Evolutionary conservation across 2,329 filamentous ascomycete genomes (phyloP), one percentile per base, ranked within the genome.

Genomic region (Alternaria sp.): DNA sequence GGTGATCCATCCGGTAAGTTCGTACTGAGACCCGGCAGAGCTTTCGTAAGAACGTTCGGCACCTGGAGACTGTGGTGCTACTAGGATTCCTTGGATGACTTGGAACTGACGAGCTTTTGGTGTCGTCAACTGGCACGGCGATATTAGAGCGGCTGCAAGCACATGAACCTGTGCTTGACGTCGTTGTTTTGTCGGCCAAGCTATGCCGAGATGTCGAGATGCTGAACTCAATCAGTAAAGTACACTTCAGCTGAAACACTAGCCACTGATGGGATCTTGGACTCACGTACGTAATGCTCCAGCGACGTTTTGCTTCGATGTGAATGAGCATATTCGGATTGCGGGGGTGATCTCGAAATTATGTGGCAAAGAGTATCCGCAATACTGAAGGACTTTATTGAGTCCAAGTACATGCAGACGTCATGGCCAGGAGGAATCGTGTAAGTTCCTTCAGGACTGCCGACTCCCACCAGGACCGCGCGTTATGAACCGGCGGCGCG

Each of bases 321-420:
- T 58, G 46, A 20, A 66, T 54, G 26, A 45, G 60, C 66, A 69
- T 69, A 6, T 51, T 67, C 50, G 47, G 41, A 58, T 11, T 6
- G 25, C n/a, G 61, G 58, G 59, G 41, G 45, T 20, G 10, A 25
- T 12, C 49, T 59, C 59, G 37, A 55, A 41, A 56, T 58, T 63
- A 65, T 53, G 46, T 54, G 47, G 33, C 41, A n/a, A n/a, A 41
- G 18, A 30, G 26, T 47, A 12, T 23, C 50, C 18, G 28, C 41
- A n/a, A 51, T n/a, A 10, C 18, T 26, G 64, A 30, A 65, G 66
- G 60, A 67, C 64, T 60, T 67, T 67, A 65, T 65, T 47, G 58
- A 61, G 53, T 45, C 18, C 45, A 58, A 23, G 11, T 20, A 20
- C 14, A 15, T 8, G 2, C 20, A 12, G n/a, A 37, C 21, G 44